phyloP scores from a whole-genome alignment of 805 yeast genomes.

The Brettanomyces anomalus region DNA sequence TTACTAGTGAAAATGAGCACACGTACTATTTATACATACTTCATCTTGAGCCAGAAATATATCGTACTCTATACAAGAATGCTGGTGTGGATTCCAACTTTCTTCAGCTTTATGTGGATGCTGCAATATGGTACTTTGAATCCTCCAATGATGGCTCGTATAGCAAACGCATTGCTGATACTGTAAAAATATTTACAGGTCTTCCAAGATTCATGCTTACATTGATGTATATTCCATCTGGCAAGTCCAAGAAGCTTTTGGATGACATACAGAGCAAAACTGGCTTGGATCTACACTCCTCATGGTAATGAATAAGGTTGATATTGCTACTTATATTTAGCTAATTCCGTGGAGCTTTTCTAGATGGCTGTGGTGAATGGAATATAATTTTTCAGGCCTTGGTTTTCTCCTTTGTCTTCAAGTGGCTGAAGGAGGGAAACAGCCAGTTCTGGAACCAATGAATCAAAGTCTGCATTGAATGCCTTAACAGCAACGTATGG shows the following conservation, averaged over 20 bases:
- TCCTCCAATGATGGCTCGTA: slow-evolving; percentile 10
- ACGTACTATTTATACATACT: slow-evolving; percentile 31
- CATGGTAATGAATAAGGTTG: slow-evolving; percentile 5
- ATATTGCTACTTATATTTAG: neutral
- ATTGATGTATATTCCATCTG: slow-evolving; percentile 24
- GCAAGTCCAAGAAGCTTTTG: slow-evolving; percentile 2
- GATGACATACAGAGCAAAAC: slow-evolving; percentile 1
- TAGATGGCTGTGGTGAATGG: neutral
- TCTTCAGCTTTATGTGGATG: slow-evolving; percentile 38
- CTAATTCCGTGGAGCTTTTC: no score
- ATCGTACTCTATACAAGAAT: slow-evolving; percentile 25
- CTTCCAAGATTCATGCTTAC: slow-evolving; percentile 30
- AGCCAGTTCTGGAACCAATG: slow-evolving; percentile 31
- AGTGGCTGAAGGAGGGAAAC: slow-evolving; percentile 35
- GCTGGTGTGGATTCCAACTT: slow-evolving; percentile 44
- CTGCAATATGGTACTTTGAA: slow-evolving; percentile 20
- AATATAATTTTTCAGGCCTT: slow-evolving; percentile 29
- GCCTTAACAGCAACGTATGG: slow-evolving; percentile 31
- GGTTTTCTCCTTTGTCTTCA: slow-evolving; percentile 18
- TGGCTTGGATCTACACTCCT: slow-evolving; percentile 2
- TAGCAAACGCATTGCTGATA: slow-evolving; percentile 12
- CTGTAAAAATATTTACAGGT: slow-evolving; percentile 22
- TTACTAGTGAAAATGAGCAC: neutral
- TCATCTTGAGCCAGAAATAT: slow-evolving; percentile 17
- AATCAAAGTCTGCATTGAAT: slow-evolving; percentile 31